Base-by-base conservation (phyloP, 2,329 filamentous ascomycete species). In the Penicillium sp. region DNA sequence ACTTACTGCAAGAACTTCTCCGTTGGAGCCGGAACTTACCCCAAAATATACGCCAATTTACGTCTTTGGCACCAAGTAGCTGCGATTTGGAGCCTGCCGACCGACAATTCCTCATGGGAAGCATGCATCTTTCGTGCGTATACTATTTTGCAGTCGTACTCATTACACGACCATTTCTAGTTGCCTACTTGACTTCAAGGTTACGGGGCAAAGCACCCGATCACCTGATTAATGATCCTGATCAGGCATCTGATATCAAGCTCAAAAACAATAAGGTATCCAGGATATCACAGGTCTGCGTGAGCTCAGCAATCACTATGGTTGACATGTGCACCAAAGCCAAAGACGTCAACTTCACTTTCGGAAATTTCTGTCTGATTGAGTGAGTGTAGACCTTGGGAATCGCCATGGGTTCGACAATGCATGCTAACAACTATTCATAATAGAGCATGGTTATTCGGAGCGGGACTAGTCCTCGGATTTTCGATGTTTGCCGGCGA, bases 141-240 rank as follows among this genome's bases (percentile, higher is more conserved):
- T 83, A 83, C 56, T 82, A 83, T 54, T 80, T 81, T 37, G 77
- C 78, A 0, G 78, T 82, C 1, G 81, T 80, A 8, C 61, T 83
- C 0, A 75, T 79, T 4, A 82, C 80, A 0, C 68, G 80, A 2
- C 80, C 78, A 0, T 76, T 81, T 20, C 61, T 83, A 6, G 77
- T 82, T n/a, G 76, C 49, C 15, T 70, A 75, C 9, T 66, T 82
- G 2, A 76, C 75, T 2, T 60, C 70, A 15, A 67, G 67, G 30
- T 18, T 59, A 2, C 54, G 46, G 4, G 43, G 51, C 7, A 53
- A 51, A 46, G 49, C 43, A 26, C 54, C 46, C 32, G 49, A 55
- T 46, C 17, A 39, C 37, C 26, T 49, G 24, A 41, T 52, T 36
- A 42, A 33, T 30, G 40, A 54, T 24, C 40, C 40, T 4, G 37